A percentile compares a stretch with the other conserved stretches of the same genome.
These are phyloP conservation scores for Wilhelminamyces savonicus DNA, from an alignment of 805 yeast genomes.

Conservation along the genomic window DNA sequence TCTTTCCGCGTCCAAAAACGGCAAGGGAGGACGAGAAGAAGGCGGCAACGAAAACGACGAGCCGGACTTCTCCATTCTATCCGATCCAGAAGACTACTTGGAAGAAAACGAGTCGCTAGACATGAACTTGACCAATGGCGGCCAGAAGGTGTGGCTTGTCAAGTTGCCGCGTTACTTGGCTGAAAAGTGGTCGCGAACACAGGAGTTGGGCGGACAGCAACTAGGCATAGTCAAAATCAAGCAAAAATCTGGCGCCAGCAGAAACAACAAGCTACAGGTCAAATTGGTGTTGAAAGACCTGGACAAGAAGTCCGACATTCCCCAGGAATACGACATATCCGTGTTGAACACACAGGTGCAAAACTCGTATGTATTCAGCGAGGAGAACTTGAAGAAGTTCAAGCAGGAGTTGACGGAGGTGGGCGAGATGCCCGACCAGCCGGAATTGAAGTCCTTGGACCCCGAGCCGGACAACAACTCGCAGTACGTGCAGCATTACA, in stretches of 20 bases:
- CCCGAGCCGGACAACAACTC: slow-evolving; percentile 4
- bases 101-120: slow-evolving; percentile 68
- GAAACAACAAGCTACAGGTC: slow-evolving; percentile 35
- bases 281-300: slow-evolving; percentile 45
- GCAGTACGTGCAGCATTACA: slow-evolving; percentile 13
- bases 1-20: too few relatives aligned
- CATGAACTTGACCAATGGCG: slow-evolving; percentile 56
- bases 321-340: slow-evolving; percentile 77
- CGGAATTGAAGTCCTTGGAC: slow-evolving; percentile 36
- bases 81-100: slow-evolving; percentile 40
- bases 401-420: slow-evolving; percentile 46
- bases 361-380: slow-evolving; percentile 84
- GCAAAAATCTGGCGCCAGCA: slow-evolving; percentile 28
- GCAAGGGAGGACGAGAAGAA: too few relatives aligned
- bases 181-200: slow-evolving; percentile 66
- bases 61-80: slow-evolving; percentile 27
- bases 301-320: slow-evolving; percentile 42
- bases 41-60: too few relatives aligned
- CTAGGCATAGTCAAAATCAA: slow-evolving; percentile 76
- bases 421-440: slow-evolving; percentile 48
- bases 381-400: slow-evolving; percentile 66
- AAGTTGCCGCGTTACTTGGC: slow-evolving; percentile 84
- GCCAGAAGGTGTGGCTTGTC: slow-evolving; percentile 85
- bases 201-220: slow-evolving; percentile 60
- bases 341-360: slow-evolving; percentile 74